Evolutionary conservation across 2,329 filamentous ascomycete genomes (phyloP), one percentile per base, ranked within the genome.

Genomic region (Cercospora beticola): DNA sequence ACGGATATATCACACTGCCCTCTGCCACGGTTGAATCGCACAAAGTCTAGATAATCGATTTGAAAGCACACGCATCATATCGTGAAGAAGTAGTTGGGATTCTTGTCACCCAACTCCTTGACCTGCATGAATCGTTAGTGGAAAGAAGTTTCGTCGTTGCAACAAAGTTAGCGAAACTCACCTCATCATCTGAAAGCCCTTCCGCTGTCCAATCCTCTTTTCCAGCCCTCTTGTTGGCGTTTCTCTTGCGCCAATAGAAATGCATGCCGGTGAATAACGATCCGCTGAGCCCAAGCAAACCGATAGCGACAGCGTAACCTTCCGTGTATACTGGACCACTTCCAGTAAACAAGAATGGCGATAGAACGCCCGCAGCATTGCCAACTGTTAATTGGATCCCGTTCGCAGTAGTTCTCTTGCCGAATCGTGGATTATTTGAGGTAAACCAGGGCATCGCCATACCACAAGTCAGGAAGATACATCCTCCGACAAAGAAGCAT

Each of bases 351-450:
- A 71, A 26, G 30, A 66, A 71, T 9, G 70, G 70, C 0, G 59
- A 31, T 9, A 65, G 52, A 12, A 67, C 62, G 14, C 70, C 70
- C 2, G 68, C 68, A 49, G 52, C 46, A n/a, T 70, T 70, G 2
- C 57, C 65, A 2, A 71, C 57, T 16, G 57, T 64, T 2, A 67
- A 28, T 18, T 66, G 68, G 21, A 62, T 63, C 6, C 61, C 70
- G 12, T 76, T 73, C 23, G 75, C 75, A 40, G 74, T 76, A 2
- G 77, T 76, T 33, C 75, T 73, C 65, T 78, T 78, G 33, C 75
- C 76, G 40, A 76, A 78, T 21, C 75, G 73, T 23, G 76, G 75
- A 5, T 73, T 77, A 61, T 78, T 78, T 62, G 74, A 71, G 14
- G 67, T 72, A 26, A 78, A 60, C 76, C 76, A 78, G 4, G 75